Base-by-base conservation (phyloP, 2,329 filamentous ascomycete genomes). In the Mycosphaerelloides madeirae region DNA sequence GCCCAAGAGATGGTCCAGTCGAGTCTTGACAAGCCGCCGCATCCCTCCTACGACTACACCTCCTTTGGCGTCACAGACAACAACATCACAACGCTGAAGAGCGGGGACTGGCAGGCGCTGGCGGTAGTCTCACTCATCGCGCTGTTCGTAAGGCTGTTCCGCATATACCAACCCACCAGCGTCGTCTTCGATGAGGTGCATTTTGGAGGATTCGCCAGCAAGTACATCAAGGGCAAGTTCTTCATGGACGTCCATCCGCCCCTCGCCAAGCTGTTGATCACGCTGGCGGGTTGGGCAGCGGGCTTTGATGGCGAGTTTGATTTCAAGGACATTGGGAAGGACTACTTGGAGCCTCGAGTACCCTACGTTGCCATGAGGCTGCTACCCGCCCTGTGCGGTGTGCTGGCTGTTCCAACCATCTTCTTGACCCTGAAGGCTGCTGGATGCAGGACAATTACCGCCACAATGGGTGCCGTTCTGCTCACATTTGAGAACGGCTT, bases 221-320 rank as follows among this genome's bases (percentile, higher is more conserved):
- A 98, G 70, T 98, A 98, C 69, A 97, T 98, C 78, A 97, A 98
- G 76, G 93, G 93, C 63, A 85, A 79, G 66, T 98, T 98, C 79
- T 98, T 98, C 70, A 98, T 98, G 93, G 93, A 98, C 66, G 93
- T 98, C n/a, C 93, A 98, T 66, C 93, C 93, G 25, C 93, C 93
- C 35, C 78, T 98, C 49, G 93, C 93, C 55, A 98, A 98, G 75
- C 81, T 98, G 65, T 82, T 98, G 57, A 91, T 98, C 61, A 95
- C 93, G 41, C 80, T 98, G 49, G 89, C 90, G 53, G 93, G 91
- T 58, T 98, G 86, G 83, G 70, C 96, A 53, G 93, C 90, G 60
- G 93, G 93, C 42, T 98, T 97, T 67, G 80, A 96, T 64, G 93
- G 93, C 54, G 78, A 88, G 52, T 98, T 98, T 66, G 93, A 97